Base-by-base conservation (phyloP, 2,329 filamentous ascomycete genomes). In the Fusarium succisae region DNA sequence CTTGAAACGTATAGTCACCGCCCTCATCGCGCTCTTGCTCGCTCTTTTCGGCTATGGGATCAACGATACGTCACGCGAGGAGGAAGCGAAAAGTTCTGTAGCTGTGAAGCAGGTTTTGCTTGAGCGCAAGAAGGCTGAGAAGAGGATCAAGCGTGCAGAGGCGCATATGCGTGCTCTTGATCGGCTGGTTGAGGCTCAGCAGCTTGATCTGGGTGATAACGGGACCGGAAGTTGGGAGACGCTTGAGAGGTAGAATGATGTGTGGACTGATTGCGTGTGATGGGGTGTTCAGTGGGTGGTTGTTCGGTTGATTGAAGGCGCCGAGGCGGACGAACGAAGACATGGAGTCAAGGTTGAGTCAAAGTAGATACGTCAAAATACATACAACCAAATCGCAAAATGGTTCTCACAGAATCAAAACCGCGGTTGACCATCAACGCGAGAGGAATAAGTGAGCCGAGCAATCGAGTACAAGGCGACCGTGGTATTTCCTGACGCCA, bases 381-480 rank as follows among this genome's bases (percentile, higher is more conserved):
- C 3, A 35, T 35, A 35, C 32, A 35, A 6, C 32, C 32, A 30
- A 30, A 30, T 30, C 4, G 11, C 11, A 5, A 30, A 30, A 30
- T 12, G 1, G 4, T 3, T 13, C 13, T 13, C 30, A 5, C 12
- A 1, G 4, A 2, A 12, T 30, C 4, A 30, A 30, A 5, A 30
- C 30, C 12, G 30, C 11, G 4, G 30, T 5, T 30, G 4, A 12
- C 30, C 4, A 30, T 30, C 30, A 30, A 30, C 30, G 30, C 4
- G 3, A 12, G 12, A 5, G 30, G 30, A 30, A 13, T 13, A 30
- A 30, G 11, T 30, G 12, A 13, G 11, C 30, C 30, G 30, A 30
- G 30, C 30, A 12, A 30, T 5, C 30, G 4, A 30, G 30, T 30
- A 12, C 12, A 30, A n/a, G n/a, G n/a, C n/a, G n/a, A n/a, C n/a